Percentiles rank a stretch among this genome's conserved stretches.
Evolutionary conservation across 148 eudicot genomes (phyloP).

Genomic region (Spergularia marina): DNA sequence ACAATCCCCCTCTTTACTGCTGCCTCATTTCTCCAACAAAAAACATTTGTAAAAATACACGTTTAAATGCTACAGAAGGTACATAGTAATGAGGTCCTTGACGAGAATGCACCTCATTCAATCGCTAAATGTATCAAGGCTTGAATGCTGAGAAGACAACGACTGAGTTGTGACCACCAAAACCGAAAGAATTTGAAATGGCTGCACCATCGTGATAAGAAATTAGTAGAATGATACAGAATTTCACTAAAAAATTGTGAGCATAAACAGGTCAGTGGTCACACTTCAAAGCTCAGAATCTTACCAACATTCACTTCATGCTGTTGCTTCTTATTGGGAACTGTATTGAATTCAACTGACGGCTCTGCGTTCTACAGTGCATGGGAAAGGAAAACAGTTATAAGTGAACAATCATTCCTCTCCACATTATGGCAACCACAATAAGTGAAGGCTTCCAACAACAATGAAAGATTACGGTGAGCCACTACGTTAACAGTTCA

Average conservation of each 20-base stretch:
- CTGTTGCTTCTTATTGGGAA: slow-evolving; percentile 75
- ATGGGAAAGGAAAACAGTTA: not conserved
- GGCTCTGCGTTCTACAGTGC: slow-evolving; percentile 80
- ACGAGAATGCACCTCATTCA: slow-evolving; percentile 2
- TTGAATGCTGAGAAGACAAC: slow-evolving; percentile 90
- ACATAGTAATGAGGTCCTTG: slow-evolving; percentile 10
- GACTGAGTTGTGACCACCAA: slow-evolving; percentile 98
- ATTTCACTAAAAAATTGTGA: not conserved
- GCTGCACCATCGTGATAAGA: slow-evolving; percentile 46
- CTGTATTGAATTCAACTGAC: slow-evolving; percentile 85
- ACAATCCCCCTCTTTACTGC: not conserved
- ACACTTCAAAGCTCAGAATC: slow-evolving; percentile 15
- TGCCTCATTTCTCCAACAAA: slow-evolving; percentile 14
- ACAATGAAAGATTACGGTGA: too few species aligned
- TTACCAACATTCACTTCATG: slow-evolving; percentile 94
- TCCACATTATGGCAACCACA: not conserved
- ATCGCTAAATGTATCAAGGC: slow-evolving; percentile 41
- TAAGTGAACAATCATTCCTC: not conserved
- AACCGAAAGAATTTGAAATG: slow-evolving; percentile 96
- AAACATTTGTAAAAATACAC: slow-evolving; percentile 19
- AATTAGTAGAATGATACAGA: not conserved
- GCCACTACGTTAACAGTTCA: too few species aligned
- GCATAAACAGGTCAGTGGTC: not conserved
- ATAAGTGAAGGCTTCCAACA: too few species aligned
- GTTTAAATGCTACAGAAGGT: slow-evolving; percentile 16